These are phyloP conservation scores for Cicer arietinum DNA, from an alignment of 306 rosid genomes.

Conservation along the genomic window DNA sequence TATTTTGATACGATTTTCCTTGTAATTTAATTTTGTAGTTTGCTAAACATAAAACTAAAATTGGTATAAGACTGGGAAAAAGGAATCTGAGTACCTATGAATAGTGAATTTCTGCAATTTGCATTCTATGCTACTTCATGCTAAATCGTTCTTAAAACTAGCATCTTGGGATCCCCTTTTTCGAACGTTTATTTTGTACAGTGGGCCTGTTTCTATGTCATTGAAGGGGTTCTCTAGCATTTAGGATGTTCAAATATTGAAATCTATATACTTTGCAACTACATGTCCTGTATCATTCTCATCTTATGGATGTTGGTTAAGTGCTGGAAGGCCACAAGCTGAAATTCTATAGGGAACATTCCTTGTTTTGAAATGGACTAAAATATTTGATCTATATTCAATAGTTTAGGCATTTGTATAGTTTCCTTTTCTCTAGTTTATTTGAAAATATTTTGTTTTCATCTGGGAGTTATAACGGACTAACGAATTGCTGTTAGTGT, in stretches of 20 bases:
- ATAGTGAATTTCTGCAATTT: constrained; percentile 32
- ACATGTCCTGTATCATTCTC: constrained; percentile 24
- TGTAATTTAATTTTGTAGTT: constrained; percentile 31
- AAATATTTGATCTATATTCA: constrained; percentile 26
- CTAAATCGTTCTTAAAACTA: constrained; percentile 17
- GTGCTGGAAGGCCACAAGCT: constrained; percentile 22
- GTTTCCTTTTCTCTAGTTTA: constrained; percentile 27
- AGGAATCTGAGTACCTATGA: constrained; percentile 7
- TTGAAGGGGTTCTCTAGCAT: constrained; percentile 25
- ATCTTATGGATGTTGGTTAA: constrained; percentile 19
- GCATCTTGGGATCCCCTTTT: constrained; percentile 3
- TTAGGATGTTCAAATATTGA: constrained; percentile 32
- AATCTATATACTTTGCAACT: constrained; percentile 28
- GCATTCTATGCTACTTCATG: constrained; percentile 4
- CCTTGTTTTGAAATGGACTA: constrained; percentile 27
- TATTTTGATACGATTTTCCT: constrained; percentile 32
- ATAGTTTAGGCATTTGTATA: constrained; percentile 4
- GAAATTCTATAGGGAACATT: constrained; percentile 20
- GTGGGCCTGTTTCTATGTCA: constrained; percentile 3
- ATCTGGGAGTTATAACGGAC: constrained; percentile 14
- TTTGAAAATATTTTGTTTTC: constrained; percentile 21
- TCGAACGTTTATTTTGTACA: background rate
- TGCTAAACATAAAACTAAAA: constrained; percentile 19
- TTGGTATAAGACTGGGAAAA: background rate
- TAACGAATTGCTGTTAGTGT: constrained; percentile 6